Conservation (phyloP, 2,329 filamentous ascomycete genomes). For the Trichoderma aggressivum region DNA sequence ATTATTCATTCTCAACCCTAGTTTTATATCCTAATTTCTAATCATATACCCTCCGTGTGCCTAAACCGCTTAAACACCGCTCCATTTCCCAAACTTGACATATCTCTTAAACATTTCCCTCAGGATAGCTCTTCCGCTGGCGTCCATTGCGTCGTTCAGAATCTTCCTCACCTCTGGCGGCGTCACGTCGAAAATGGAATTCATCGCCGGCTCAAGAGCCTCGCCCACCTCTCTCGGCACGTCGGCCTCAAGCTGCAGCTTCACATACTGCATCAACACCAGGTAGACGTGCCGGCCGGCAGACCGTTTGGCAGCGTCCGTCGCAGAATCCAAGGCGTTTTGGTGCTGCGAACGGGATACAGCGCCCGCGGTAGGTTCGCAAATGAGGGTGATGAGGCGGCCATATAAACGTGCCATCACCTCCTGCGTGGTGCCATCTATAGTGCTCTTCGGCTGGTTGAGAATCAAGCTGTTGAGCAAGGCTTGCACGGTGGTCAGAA, state of each 20-base stretch:
- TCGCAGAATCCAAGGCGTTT: conserved; percentile 54
- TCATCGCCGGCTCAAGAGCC: conserved; percentile 55
- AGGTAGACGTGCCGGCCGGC: conserved; percentile 61
- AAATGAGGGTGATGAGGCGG: conserved; percentile 56
- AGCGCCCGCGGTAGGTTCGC: conserved; percentile 55
- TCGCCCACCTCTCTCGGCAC: conserved; percentile 51
- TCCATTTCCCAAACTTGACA: conserved; percentile 63
- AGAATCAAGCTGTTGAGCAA: conserved; percentile 53
- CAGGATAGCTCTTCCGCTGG: conserved; percentile 56
- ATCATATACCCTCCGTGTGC: background rate
- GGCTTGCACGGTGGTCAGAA: conserved; percentile 51
- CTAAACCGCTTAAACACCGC: conserved; percentile 44
- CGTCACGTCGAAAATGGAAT: conserved; percentile 58
- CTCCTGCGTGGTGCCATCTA: conserved; percentile 32
- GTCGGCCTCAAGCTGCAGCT: conserved; percentile 55
- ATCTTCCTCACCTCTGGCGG: conserved; percentile 52
- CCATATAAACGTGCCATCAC: conserved; percentile 51
- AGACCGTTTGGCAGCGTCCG: conserved; percentile 57
- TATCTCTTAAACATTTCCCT: conserved; percentile 58
- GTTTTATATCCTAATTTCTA: conserved; percentile 7
- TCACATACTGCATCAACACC: conserved; percentile 57
- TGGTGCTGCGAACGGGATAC: conserved; percentile 47
- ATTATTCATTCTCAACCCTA: background rate
- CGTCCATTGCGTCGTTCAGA: conserved; percentile 58
- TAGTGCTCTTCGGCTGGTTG: conserved; percentile 19